Evolutionary conservation across 768 basidiomycete genomes (phyloP).

Genomic region (Dioszegia aurantiaca): DNA sequence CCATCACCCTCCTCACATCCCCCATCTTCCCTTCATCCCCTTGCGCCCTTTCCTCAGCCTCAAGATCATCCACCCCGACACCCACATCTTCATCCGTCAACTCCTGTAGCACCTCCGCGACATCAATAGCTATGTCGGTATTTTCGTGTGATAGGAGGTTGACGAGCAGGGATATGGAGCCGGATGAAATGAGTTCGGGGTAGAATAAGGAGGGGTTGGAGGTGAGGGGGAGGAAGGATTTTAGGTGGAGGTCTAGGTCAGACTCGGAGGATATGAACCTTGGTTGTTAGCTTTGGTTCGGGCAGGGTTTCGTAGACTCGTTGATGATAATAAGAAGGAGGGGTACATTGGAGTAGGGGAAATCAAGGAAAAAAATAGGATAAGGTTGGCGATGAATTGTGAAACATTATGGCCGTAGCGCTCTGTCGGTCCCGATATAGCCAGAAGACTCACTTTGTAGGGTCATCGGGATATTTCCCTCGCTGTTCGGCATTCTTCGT

Average conservation of each 20-base stretch:
- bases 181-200: slow-evolving; percentile 79
- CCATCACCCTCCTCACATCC: slow-evolving; percentile 67
- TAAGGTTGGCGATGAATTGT: background rate
- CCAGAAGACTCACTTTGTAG: slow-evolving; percentile 74
- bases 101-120: slow-evolving; percentile 87
- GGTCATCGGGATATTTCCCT: slow-evolving; percentile 90
- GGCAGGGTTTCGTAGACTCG: too few relatives aligned
- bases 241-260: slow-evolving; percentile 82
- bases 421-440: too few relatives aligned
- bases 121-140: slow-evolving; percentile 92
- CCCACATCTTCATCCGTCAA: slow-evolving; percentile 95
- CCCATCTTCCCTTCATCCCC: slow-evolving; percentile 54
- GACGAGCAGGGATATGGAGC: slow-evolving; percentile 66
- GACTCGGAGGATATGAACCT: slow-evolving; percentile 99
- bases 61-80: slow-evolving; percentile 65
- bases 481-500: slow-evolving; percentile 95
- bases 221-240: slow-evolving; percentile 80
- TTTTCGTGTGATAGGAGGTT: slow-evolving; percentile 94
- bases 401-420: too few relatives aligned
- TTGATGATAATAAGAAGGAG: background rate
- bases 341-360: background rate
- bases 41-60: slow-evolving; percentile 60
- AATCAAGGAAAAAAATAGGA: background rate
- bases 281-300: background rate
- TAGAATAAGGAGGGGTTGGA: slow-evolving; percentile 80